A percentile compares a stretch with the other conserved stretches of the same genome.
These are phyloP conservation scores for Dendrocalamus latiflorus DNA, from an alignment of 202 grass and related monocot genomes.

Conservation along the genomic window DNA sequence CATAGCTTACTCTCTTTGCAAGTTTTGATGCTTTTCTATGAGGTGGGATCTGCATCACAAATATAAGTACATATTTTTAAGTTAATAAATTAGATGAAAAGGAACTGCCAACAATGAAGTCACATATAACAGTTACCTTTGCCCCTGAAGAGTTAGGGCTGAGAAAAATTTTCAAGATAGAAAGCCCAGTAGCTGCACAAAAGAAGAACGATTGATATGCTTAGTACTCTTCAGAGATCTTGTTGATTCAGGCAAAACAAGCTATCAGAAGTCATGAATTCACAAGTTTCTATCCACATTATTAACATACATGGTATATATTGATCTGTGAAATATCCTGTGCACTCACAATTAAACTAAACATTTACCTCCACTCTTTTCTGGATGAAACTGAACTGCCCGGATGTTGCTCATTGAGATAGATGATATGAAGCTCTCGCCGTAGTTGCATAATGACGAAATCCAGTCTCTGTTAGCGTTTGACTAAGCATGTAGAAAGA, in stretches of 20 bases:
- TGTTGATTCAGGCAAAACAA: background rate
- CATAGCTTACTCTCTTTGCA: slow-evolving; percentile 81
- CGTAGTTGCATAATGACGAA: slow-evolving; percentile 84
- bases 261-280: slow-evolving; percentile 1
- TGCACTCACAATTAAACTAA: slow-evolving; percentile 3
- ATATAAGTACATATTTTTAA: slow-evolving; percentile 15
- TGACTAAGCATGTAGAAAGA: slow-evolving; percentile 61
- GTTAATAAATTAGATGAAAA: slow-evolving; percentile 16
- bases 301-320: background rate
- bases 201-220: background rate
- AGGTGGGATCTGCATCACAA: slow-evolving; percentile 43
- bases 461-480: slow-evolving; percentile 82
- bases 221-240: background rate
- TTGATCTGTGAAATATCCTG: background rate
- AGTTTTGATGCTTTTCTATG: slow-evolving; percentile 79
- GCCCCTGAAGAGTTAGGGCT: slow-evolving; percentile 46
- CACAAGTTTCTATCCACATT: background rate
- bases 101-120: slow-evolving; percentile 16
- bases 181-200: slow-evolving; percentile 72
- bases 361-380: slow-evolving; percentile 89
- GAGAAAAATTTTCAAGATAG: slow-evolving; percentile 74
- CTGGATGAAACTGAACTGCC: slow-evolving; percentile 93
- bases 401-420: slow-evolving; percentile 85
- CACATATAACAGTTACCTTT: slow-evolving; percentile 49
- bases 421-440: slow-evolving; percentile 77